These are phyloP conservation scores for Lachnellula willkommii DNA, from an alignment of 2,329 filamentous ascomycete genomes.

Conservation along the genomic window DNA sequence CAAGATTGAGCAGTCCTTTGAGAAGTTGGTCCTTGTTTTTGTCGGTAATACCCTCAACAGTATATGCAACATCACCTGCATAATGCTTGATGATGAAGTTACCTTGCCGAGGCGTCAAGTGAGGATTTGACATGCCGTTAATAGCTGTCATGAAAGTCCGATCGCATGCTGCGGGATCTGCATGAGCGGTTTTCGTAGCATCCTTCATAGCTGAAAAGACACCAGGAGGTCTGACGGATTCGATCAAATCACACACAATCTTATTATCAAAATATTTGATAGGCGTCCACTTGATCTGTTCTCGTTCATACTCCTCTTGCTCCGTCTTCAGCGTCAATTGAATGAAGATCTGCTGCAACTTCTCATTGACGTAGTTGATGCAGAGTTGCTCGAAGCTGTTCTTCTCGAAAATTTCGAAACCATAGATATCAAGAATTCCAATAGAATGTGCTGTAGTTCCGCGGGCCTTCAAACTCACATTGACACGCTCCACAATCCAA, in stretches of 20 bases:
- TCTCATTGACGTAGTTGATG: conserved; percentile 99
- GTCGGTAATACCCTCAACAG: conserved; percentile 93
- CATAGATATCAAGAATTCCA: conserved; percentile 97
- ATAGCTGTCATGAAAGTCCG: conserved; percentile 92
- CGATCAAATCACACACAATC: conserved; percentile 94
- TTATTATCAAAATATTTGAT: conserved; percentile 99
- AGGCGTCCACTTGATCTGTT: conserved; percentile 97
- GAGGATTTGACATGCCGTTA: conserved; percentile 84
- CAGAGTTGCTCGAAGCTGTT: conserved; percentile 99
- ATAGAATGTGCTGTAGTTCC: conserved; percentile 76
- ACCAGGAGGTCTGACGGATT: conserved; percentile 82
- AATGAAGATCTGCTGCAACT: conserved; percentile 98
- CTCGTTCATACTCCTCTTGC: conserved; percentile 92
- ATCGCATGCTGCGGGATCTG: conserved; percentile 89
- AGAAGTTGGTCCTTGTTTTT: conserved; percentile 98
- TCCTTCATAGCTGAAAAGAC: conserved; percentile 96
- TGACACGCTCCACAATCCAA: conserved; percentile 94
- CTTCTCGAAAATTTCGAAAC: conserved; percentile 98
- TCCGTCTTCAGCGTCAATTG: conserved; percentile 94
- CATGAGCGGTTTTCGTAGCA: conserved; percentile 96
- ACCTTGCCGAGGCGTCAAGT: conserved; percentile 86
- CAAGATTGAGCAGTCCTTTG: conserved; percentile 86
- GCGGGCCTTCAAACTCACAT: conserved; percentile 76
- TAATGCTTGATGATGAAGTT: conserved; percentile 99
- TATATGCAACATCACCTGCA: conserved; percentile 92